Evolutionary conservation across 805 yeast species (phyloP).

Genomic region (Priceomyces haplophilus): DNA sequence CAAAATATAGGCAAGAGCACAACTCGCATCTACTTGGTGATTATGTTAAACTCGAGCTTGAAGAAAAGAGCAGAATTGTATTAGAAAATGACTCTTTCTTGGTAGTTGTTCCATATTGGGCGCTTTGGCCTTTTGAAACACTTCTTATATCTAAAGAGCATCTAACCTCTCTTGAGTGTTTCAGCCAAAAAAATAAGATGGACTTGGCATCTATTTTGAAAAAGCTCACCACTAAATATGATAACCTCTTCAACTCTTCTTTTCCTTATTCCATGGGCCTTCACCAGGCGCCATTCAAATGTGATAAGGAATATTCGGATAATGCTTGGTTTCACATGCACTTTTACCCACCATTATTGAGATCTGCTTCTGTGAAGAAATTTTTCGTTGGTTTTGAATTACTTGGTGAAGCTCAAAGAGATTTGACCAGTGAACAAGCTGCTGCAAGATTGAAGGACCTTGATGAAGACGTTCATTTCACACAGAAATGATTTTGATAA

Average conservation of each 20-base stretch:
- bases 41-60: slow-evolving; percentile 55
- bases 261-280: slow-evolving; percentile 83
- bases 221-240: slow-evolving; percentile 59
- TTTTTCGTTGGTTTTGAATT: slow-evolving; percentile 74
- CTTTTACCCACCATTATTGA: slow-evolving; percentile 72
- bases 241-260: slow-evolving; percentile 63
- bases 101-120: slow-evolving; percentile 78
- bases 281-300: slow-evolving; percentile 66
- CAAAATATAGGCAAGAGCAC: slow-evolving; percentile 39
- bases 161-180: slow-evolving; percentile 47
- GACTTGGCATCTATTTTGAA: slow-evolving; percentile 58
- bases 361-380: slow-evolving; percentile 73
- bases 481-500: slow-evolving; percentile 10
- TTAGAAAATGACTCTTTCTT: slow-evolving; percentile 59
- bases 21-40: slow-evolving; percentile 56
- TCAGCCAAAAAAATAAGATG: slow-evolving; percentile 42
- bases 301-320: slow-evolving; percentile 40
- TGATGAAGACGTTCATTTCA: slow-evolving; percentile 37
- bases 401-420: slow-evolving; percentile 68
- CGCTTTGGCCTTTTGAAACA: slow-evolving; percentile 79
- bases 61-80: slow-evolving; percentile 51
- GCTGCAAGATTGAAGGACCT: slow-evolving; percentile 50
- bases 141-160: slow-evolving; percentile 57
- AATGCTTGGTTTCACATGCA: slow-evolving; percentile 63
- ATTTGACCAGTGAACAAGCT: slow-evolving; percentile 65